Evolutionary conservation across 495 filamentous ascomycete species (phyloP), one percentile per base, ranked within the genome.

Genomic region (Chlorociboria aeruginascens): DNA sequence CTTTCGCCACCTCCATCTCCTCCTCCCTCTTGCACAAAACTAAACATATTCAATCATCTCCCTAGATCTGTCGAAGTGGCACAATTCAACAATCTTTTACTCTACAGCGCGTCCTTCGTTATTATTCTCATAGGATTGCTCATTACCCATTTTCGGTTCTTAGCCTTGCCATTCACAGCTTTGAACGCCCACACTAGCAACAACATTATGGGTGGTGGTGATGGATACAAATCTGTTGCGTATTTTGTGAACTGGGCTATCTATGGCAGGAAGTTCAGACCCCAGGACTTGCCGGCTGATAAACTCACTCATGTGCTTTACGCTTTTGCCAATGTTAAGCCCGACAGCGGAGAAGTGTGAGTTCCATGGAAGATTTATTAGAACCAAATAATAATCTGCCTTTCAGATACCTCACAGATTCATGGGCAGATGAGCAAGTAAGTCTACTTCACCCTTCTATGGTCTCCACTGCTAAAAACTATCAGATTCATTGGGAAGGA

Each of bases 161-260:
- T 36, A 43, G 40, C 43, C 32, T 45, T 20, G 12, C 45, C 34
- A 8, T 32, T 35, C 32, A 34, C 30, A n/a, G 9, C 33, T 13
- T 39, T 9, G 40, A 16, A 8, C 10, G 8, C 12, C 28, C 29
- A 45, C 13, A 45, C 33, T 9, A 40, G 7, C 42, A 16, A 31
- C 48, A 47, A 29, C 17, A 72, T 50, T 7, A 76, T 74, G 70
- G 66, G 62, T 44, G 67, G 68, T 52, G 63, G 64, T 47, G 62
- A 61, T 47, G 65, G 76, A 45, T 85, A 78, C 61, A 25, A 25
- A 51, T 72, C 80, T 6, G 83, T 92, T 44, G 84, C 83, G 12
- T 94, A 94, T 69, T 94, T 81, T 54, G 83, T 87, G 46, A 89
- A 94, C 66, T 67, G 66, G 89, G 90, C 86, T 42, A 95, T 97